phyloP scores from a whole-genome alignment of 78 protist species.

The Ministeria vibrans region DNA sequence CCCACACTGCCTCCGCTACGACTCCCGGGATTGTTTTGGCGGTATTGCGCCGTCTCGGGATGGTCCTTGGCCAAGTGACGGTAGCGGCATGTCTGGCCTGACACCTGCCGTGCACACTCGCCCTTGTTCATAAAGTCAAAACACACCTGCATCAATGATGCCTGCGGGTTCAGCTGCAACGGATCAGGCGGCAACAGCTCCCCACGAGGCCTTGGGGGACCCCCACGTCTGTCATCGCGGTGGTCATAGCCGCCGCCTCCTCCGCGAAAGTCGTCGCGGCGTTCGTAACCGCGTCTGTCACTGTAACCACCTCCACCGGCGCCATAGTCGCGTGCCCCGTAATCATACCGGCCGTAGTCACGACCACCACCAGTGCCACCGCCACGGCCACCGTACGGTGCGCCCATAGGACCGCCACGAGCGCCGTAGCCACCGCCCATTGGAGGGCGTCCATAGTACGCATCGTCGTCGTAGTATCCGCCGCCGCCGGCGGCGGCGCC shows the following conservation, averaged over 20 bases:
- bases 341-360: too few species aligned
- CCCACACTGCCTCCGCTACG: too few species aligned
- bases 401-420: too few species aligned
- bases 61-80: not conserved
- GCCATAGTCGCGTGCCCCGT: too few species aligned
- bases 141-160: not conserved
- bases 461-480: too few species aligned
- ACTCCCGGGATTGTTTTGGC: too few species aligned
- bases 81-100: not conserved
- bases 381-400: too few species aligned
- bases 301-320: not conserved
- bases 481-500: too few species aligned
- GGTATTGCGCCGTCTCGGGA: constrained; percentile 7
- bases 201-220: not conserved
- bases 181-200: not conserved
- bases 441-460: too few species aligned
- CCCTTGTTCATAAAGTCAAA: not conserved
- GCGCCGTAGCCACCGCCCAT: too few species aligned
- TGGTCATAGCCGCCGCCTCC: not conserved
- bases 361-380: too few species aligned
- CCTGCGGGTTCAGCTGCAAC: constrained; percentile 5
- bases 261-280: not conserved
- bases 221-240: not conserved
- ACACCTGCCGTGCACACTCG: not conserved
- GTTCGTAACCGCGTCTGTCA: not conserved